A percentile compares a stretch with the other conserved stretches of the same genome.
Evolutionary conservation across 2,329 filamentous ascomycete species (phyloP).

Genomic region (Phaeosphaeria sp.): DNA sequence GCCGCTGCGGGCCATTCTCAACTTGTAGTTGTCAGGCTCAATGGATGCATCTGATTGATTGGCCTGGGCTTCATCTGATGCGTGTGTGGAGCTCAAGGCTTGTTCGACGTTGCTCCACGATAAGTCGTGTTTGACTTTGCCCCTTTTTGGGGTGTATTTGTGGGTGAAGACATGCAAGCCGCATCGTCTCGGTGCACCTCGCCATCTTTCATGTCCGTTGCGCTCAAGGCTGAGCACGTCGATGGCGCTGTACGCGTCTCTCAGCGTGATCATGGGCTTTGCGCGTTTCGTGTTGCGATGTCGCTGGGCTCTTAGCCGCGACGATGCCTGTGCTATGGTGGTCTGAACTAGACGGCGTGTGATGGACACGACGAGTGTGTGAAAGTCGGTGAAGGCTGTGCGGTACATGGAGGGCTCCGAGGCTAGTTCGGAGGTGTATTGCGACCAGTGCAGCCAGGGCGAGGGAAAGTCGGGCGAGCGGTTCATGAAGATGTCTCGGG

Average conservation of each 20-base stretch:
- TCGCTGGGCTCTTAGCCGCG: conserved; percentile 65
- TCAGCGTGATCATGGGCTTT: conserved; percentile 47
- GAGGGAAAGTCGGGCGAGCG: conserved; percentile 31
- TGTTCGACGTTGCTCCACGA: conserved; percentile 52
- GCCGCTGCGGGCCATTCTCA: conserved; percentile 30
- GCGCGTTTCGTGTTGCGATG: conserved; percentile 35
- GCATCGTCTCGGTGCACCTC: conserved; percentile 59
- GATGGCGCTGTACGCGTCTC: conserved; percentile 63
- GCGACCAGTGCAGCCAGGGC: conserved; percentile 43
- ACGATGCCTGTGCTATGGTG: conserved; percentile 72
- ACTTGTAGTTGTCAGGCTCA: conserved; percentile 20
- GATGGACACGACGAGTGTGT: conserved; percentile 70
- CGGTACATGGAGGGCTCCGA: conserved; percentile 71
- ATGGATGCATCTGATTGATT: conserved; percentile 26
- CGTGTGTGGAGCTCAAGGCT: conserved; percentile 17
- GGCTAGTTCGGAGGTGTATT: conserved; percentile 29
- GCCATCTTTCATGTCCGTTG: conserved; percentile 60
- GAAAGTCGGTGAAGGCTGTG: conserved; percentile 78
- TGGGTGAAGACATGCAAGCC: conserved; percentile 55
- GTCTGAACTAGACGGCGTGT: conserved; percentile 75
- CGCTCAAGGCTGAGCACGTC: conserved; percentile 60
- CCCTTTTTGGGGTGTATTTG: background rate
- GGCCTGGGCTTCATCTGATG: conserved; percentile 19
- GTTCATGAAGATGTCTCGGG: conserved; percentile 47
- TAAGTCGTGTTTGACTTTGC: conserved; percentile 7